phyloP scores from a whole-genome alignment of 352 stramenopile species.

The Globisporangium middletonii region DNA sequence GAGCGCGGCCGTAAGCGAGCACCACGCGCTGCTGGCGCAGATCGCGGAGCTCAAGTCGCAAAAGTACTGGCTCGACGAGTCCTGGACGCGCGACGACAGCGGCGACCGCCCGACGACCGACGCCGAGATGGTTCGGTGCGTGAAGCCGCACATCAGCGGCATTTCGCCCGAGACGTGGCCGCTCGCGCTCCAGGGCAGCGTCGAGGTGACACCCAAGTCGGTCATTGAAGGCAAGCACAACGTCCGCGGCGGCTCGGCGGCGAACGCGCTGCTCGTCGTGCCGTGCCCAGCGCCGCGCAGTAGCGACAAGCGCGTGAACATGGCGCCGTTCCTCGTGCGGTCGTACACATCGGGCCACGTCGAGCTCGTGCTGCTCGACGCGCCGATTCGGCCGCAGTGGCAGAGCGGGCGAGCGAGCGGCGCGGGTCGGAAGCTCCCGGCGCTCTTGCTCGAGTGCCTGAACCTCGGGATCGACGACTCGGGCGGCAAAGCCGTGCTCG shows the following conservation, averaged over 20 bases:
- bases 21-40: conserved; percentile 22
- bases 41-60: conserved; percentile 74
- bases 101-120: conserved; percentile 3
- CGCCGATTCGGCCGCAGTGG: conserved; percentile 57
- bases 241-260: conserved; percentile 28
- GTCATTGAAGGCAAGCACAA: conserved; percentile 52
- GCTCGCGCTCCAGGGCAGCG: conserved; percentile 57
- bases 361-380: conserved; percentile 64
- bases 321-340: conserved; percentile 51
- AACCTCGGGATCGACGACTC: conserved; percentile 69
- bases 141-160: conserved; percentile 59
- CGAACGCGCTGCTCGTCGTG: conserved; percentile 47
- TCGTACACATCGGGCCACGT: conserved; percentile 73
- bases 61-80: conserved; percentile 78
- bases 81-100: conserved; percentile 28
- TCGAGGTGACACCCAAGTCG: conserved; percentile 52
- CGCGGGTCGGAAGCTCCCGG: conserved; percentile 23
- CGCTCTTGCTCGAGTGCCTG: conserved; percentile 65
- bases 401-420: conserved; percentile 20
- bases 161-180: conserved; percentile 75
- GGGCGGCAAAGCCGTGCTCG: conserved; percentile 51
- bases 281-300: conserved; percentile 24
- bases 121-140: conserved; percentile 27
- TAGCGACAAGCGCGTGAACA: conserved; percentile 25
- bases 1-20: conserved; percentile 5